Evolutionary conservation across 805 yeast species (phyloP).

Genomic region (Phaffomyces opuntiae): DNA sequence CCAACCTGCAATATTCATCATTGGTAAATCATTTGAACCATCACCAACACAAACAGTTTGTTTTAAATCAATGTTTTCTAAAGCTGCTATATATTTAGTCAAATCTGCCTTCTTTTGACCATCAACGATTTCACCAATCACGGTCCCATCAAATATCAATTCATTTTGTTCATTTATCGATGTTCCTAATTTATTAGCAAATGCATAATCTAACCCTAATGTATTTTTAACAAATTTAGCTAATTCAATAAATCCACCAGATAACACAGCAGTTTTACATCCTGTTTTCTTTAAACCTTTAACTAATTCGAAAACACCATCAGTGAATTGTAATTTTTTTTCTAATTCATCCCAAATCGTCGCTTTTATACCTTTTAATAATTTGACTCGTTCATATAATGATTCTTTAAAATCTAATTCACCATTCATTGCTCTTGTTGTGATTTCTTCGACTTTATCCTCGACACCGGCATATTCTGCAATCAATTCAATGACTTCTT

Average conservation of each 20-base stretch:
- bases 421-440: slow-evolving; percentile 95
- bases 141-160: slow-evolving; percentile 60
- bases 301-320: slow-evolving; percentile 75
- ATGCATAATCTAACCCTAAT: slow-evolving; percentile 77
- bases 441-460: slow-evolving; percentile 76
- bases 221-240: slow-evolving; percentile 67
- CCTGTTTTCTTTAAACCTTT: slow-evolving; percentile 54
- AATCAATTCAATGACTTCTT: slow-evolving; percentile 93
- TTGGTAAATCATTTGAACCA: slow-evolving; percentile 91
- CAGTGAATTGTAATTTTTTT: slow-evolving; percentile 63
- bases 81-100: slow-evolving; percentile 50
- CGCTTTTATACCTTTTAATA: slow-evolving; percentile 79
- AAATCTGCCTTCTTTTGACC: slow-evolving; percentile 77
- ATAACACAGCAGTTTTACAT: slow-evolving; percentile 73
- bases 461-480: slow-evolving; percentile 94
- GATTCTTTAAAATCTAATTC: slow-evolving; percentile 88
- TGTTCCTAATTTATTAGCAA: slow-evolving; percentile 62
- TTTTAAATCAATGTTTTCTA: slow-evolving; percentile 43
- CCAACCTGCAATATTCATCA: slow-evolving; percentile 89
- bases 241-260: slow-evolving; percentile 92
- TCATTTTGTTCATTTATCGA: slow-evolving; percentile 39
- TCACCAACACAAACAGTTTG: slow-evolving; percentile 85
- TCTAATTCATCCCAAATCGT: slow-evolving; percentile 76
- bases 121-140: slow-evolving; percentile 78
- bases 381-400: slow-evolving; percentile 60